Evolutionary conservation across 768 basidiomycete genomes (phyloP).

Genomic region (Amanita pallidorosea): DNA sequence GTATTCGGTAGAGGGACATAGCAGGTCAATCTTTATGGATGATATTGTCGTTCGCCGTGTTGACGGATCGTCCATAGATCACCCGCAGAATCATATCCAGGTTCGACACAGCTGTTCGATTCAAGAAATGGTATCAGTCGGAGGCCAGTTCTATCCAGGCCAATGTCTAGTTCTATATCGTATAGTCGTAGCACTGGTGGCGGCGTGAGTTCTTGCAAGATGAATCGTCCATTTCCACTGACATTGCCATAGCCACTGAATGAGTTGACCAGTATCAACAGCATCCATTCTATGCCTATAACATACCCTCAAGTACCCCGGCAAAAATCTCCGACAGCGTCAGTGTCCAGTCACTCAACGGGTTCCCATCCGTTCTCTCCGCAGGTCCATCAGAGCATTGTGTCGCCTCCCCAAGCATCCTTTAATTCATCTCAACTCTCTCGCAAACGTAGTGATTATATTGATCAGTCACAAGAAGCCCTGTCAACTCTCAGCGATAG

Average conservation of each 20-base stretch:
- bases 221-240: background rate
- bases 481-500: conserved; percentile 31
- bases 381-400: conserved; percentile 27
- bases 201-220: conserved; percentile 24
- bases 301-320: conserved; percentile 24
- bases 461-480: conserved; percentile 68
- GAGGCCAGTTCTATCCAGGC: conserved; percentile 31
- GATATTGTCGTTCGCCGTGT: background rate
- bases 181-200: conserved; percentile 37
- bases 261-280: background rate
- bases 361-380: conserved; percentile 21
- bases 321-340: conserved; percentile 18
- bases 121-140: conserved; percentile 19
- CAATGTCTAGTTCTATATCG: conserved; percentile 31
- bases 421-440: conserved; percentile 65
- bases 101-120: conserved; percentile 13
- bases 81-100: conserved; percentile 29
- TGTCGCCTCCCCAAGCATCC: conserved; percentile 77
- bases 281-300: conserved; percentile 29
- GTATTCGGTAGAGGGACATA: conserved; percentile 2
- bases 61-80: conserved; percentile 15
- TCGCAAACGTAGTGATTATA: conserved; percentile 67
- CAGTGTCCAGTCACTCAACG: conserved; percentile 12
- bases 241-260: background rate
- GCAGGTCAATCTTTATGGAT: conserved; percentile 3